Evolutionary conservation across 495 filamentous ascomycete genomes (phyloP).

Genomic region (Aspergillus mulundensis): DNA sequence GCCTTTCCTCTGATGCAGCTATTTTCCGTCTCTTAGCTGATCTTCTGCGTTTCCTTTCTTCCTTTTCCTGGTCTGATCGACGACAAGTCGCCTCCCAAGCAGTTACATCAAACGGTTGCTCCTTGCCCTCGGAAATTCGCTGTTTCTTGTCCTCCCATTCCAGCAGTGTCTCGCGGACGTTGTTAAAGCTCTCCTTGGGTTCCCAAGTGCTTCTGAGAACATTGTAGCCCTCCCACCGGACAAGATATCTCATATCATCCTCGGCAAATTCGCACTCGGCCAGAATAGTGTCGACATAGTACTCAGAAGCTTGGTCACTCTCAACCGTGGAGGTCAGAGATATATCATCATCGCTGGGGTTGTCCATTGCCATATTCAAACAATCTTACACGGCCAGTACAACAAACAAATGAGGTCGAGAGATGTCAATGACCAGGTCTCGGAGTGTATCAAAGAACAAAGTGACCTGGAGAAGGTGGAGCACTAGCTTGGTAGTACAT

Average conservation of each 20-base stretch:
- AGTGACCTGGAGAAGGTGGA: background rate
- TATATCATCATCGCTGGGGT: conserved; percentile 51
- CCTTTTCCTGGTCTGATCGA: conserved; percentile 22
- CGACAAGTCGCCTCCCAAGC: conserved; percentile 35
- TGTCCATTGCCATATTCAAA: conserved; percentile 11
- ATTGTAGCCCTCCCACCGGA: conserved; percentile 64
- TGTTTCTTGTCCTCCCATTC: conserved; percentile 54
- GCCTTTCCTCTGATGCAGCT: conserved; percentile 18
- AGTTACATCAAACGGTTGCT: conserved; percentile 45
- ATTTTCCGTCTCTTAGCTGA: conserved; percentile 39
- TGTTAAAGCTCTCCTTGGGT: conserved; percentile 49
- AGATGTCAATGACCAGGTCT: background rate
- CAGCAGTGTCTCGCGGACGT: conserved; percentile 38
- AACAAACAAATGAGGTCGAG: background rate
- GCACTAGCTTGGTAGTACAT: background rate
- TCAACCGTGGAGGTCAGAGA: conserved; percentile 57
- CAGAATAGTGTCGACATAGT: conserved; percentile 42
- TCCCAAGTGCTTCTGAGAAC: conserved; percentile 62
- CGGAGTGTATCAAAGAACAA: background rate
- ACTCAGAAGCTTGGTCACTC: conserved; percentile 37
- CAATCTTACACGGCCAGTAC: background rate
- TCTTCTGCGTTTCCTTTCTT: conserved; percentile 44
- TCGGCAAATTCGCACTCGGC: conserved; percentile 39
- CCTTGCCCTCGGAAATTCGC: conserved; percentile 37
- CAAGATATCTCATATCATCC: conserved; percentile 51